These are phyloP conservation scores for Lactarius vividus DNA, from an alignment of 768 basidiomycete genomes.

Conservation along the genomic window DNA sequence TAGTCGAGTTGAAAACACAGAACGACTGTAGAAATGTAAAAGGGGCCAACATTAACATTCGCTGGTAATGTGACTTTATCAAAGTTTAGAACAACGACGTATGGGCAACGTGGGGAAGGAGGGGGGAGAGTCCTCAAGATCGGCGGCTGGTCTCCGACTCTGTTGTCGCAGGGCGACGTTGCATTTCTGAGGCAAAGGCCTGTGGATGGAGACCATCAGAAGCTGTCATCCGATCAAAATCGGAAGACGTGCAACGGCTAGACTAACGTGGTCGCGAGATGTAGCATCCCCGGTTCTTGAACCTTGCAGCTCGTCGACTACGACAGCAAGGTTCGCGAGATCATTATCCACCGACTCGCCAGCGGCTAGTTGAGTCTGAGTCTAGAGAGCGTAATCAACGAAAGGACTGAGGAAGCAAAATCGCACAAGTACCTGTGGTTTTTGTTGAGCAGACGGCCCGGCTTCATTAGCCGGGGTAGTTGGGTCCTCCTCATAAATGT, in stretches of 20 bases:
- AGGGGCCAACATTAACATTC: constrained; percentile 4
- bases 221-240: neutral
- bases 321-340: constrained; percentile 9
- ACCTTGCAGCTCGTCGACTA: constrained; percentile 18
- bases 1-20: constrained; percentile 11
- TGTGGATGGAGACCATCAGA: constrained; percentile 4
- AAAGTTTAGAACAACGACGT: neutral
- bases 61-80: constrained; percentile 5
- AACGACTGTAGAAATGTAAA: constrained; percentile 8
- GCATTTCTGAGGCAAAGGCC: constrained; percentile 17
- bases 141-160: neutral
- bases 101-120: neutral
- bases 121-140: neutral
- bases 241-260: constrained; percentile 15
- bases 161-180: neutral
- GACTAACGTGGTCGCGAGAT: neutral
- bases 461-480: neutral
- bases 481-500: neutral
- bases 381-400: constrained; percentile 1
- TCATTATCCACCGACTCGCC: constrained; percentile 1
- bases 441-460: constrained; percentile 5
- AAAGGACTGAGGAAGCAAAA: neutral
- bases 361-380: neutral
- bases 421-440: neutral
- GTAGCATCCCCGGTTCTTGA: neutral